Percentiles rank a stretch among this genome's conserved stretches.
Evolutionary conservation across 1,284 basidiomycete genomes (phyloP).

Genomic region (Athelia sp.): DNA sequence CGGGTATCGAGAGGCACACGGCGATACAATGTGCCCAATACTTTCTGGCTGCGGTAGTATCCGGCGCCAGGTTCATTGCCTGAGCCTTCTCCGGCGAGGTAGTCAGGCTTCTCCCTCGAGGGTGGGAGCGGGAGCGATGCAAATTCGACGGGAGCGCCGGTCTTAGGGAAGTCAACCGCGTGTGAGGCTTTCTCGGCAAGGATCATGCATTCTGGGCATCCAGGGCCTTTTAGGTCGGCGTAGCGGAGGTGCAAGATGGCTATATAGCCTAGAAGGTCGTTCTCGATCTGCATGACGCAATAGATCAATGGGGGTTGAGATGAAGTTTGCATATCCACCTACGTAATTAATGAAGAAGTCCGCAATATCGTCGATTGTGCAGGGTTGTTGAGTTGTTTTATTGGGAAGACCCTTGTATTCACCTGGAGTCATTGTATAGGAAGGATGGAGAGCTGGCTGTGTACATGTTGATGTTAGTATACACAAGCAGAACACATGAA

Average conservation of each 20-base stretch:
- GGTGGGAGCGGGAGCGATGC: conserved; percentile 20
- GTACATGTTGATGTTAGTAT: conserved; percentile 2
- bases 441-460: conserved; percentile 25
- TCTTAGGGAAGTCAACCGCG: conserved; percentile 30
- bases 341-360: conserved; percentile 47
- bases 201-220: conserved; percentile 29
- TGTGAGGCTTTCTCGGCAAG: conserved; percentile 34
- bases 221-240: conserved; percentile 30
- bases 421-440: conserved; percentile 21
- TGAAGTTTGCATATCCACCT: conserved; percentile 11
- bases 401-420: conserved; percentile 30
- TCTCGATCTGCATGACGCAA: conserved; percentile 21
- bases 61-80: conserved; percentile 11
- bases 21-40: conserved; percentile 34
- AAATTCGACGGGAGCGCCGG: conserved; percentile 20
- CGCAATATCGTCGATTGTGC: conserved; percentile 41
- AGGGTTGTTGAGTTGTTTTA: conserved; percentile 24
- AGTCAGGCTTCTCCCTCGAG: conserved; percentile 30
- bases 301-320: not conserved
- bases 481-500: conserved; percentile 7
- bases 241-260: conserved; percentile 26
- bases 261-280: conserved; percentile 29
- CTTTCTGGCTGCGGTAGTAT: conserved; percentile 32
- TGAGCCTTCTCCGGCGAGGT: conserved; percentile 33
- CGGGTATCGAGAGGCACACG: conserved; percentile 27